phyloP scores from a whole-genome alignment of 805 yeast genomes.

The Ogataea paradorogensis region DNA sequence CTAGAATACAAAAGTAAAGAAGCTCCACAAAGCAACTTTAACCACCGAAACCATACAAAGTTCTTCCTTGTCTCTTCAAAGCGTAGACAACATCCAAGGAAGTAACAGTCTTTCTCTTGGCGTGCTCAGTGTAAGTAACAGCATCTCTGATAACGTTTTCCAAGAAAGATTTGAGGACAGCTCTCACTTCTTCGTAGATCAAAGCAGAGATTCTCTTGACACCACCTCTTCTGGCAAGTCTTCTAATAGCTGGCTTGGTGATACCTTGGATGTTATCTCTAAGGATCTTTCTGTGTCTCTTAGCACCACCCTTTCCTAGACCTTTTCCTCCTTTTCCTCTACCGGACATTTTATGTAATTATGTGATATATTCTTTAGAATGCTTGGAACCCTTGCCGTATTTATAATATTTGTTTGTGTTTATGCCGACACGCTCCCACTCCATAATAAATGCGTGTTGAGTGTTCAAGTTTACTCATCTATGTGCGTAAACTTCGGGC shows the following conservation, averaged over 20 bases:
- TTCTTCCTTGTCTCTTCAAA: constrained; percentile 99
- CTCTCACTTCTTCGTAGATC: constrained; percentile 98
- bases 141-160: constrained; percentile 98
- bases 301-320: constrained; percentile 99
- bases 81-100: constrained; percentile 98
- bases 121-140: constrained; percentile 99
- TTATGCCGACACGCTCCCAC: constrained; percentile 14
- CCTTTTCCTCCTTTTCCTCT: constrained; percentile 99
- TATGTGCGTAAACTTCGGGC: constrained; percentile 13
- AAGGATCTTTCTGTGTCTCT: constrained; percentile 99
- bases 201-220: constrained; percentile 99
- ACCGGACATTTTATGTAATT: constrained; percentile 72
- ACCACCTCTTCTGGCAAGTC: constrained; percentile 99
- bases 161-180: constrained; percentile 91
- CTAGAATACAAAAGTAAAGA: constrained; percentile 21
- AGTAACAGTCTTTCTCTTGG: constrained; percentile 99
- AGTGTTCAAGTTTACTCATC: constrained; percentile 16
- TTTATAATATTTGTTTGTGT: constrained; percentile 15
- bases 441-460: constrained; percentile 7
- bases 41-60: constrained; percentile 99
- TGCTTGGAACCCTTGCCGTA: constrained; percentile 12
- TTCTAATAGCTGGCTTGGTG: constrained; percentile 99
- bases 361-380: constrained; percentile 10
- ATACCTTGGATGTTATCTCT: constrained; percentile 99
- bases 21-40: constrained; percentile 38